Evolutionary conservation across 2,329 filamentous ascomycete species (phyloP), one percentile per base, ranked within the genome.

Genomic region (Arthrobotrys entomopaga): DNA sequence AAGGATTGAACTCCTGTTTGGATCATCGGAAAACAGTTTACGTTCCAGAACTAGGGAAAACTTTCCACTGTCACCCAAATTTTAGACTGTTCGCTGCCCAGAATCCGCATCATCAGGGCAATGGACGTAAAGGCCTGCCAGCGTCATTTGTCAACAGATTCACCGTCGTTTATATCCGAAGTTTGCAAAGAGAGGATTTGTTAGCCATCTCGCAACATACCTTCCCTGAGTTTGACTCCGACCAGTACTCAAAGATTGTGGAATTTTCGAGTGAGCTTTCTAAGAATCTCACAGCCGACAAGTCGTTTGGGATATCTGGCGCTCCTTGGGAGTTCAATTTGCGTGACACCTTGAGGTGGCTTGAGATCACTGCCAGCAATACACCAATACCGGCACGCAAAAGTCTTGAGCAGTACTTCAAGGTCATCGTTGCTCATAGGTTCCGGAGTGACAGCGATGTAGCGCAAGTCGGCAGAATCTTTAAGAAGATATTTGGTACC

Each of bases 81-180:
- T 99, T 99, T 82, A 89, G 91, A n/a, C 87, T 99, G 0, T 99
- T 99, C 79, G 95, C 96, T 13, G 93, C 95, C 0, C 95, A 99
- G 81, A 99, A 99, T 80, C 95, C 95, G 7, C 95, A 99, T 82
- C 92, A 97, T 79, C 95, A 99, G 82, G 95, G 95, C 67, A 94
- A 95, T 76, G 95, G 95, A 8, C 88, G 95, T 78, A 99, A 99
- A 82, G 95, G 95, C 43, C 84, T 99, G 40, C 95, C 95, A 0
- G 91, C 91, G 67, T 98, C 95, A 0, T 99, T 99, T 79, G 95
- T 99, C 76, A 98, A 99, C 81, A 91, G 96, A 52, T 99, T 99
- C 81, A 95, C 96, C 42, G 94, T 99, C 16, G 96, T 99, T 0
- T 98, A 98, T 82, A 93, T 95, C 69, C 95, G 99, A 79, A 87